A percentile compares a stretch with the other conserved stretches of the same genome.
phyloP scores from a whole-genome alignment of 1,284 basidiomycete species.

The Ustilago hordei region DNA sequence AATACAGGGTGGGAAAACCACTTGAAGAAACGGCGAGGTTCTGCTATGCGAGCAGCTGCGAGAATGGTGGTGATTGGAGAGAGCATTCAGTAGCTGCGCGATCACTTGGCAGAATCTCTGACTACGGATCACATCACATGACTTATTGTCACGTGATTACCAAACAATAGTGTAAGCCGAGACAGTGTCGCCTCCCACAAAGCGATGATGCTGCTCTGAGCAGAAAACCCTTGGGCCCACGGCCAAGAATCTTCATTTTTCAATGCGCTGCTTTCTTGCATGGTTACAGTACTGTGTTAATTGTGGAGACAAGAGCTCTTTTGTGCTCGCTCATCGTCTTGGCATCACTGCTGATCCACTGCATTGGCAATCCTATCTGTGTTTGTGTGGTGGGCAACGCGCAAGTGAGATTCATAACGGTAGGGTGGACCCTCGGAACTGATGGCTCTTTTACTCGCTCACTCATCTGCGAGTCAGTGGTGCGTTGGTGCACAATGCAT shows the following conservation, averaged over 20 bases:
- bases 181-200: background rate
- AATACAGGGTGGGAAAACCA: too few species aligned
- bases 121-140: too few species aligned
- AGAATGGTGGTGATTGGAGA: too few species aligned
- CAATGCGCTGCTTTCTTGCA: background rate
- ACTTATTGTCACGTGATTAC: too few species aligned
- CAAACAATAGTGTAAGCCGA: background rate
- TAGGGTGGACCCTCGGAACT: background rate
- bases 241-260: slow-evolving; percentile 4
- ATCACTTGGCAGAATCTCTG: too few species aligned
- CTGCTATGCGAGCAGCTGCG: too few species aligned
- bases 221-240: background rate
- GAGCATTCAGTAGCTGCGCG: too few species aligned
- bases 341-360: background rate
- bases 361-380: background rate
- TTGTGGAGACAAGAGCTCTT: background rate
- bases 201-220: background rate
- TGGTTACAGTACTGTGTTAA: background rate
- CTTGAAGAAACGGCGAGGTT: too few species aligned
- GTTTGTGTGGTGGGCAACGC: background rate
- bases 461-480: background rate
- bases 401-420: too few species aligned
- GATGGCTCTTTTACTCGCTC: background rate
- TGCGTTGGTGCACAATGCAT: background rate
- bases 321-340: background rate